Evolutionary conservation across 2,329 filamentous ascomycete genomes (phyloP).

Genomic region (Colletotrichum euphorbiae): DNA sequence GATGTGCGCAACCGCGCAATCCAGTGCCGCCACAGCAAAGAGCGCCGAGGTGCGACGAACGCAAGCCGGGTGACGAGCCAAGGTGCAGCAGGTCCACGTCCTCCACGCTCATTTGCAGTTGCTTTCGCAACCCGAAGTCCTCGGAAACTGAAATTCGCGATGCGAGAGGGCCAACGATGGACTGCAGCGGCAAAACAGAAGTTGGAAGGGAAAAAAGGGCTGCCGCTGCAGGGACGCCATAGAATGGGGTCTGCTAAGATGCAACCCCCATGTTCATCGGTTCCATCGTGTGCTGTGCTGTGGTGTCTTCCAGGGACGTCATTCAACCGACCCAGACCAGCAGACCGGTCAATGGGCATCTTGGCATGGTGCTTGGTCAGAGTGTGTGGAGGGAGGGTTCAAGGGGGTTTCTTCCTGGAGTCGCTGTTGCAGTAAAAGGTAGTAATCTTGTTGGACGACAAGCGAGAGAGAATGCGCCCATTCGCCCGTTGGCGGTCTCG

Average conservation of each 20-base stretch:
- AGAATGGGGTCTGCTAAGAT: neutral
- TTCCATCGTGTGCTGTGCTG: neutral
- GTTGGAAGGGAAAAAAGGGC: neutral
- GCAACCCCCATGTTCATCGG: slow-evolving; percentile 13
- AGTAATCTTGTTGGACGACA: slow-evolving; percentile 3
- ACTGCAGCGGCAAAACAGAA: slow-evolving; percentile 3
- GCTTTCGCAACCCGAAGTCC: neutral
- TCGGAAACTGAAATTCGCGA: neutral
- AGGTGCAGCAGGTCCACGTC: slow-evolving; percentile 24
- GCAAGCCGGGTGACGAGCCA: slow-evolving; percentile 38
- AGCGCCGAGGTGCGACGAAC: slow-evolving; percentile 28
- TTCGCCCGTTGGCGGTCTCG: slow-evolving; percentile 20
- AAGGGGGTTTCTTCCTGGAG: neutral
- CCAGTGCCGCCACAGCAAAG: slow-evolving; percentile 26
- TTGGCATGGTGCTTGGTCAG: slow-evolving; percentile 21
- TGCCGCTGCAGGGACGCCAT: slow-evolving; percentile 3
- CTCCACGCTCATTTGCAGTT: slow-evolving; percentile 3
- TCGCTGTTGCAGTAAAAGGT: neutral
- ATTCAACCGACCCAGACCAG: slow-evolving; percentile 26
- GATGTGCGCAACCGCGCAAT: slow-evolving; percentile 34
- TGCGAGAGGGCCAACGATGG: slow-evolving; percentile 7
- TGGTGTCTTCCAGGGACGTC: slow-evolving; percentile 22
- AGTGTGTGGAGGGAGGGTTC: neutral
- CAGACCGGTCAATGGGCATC: slow-evolving; percentile 5
- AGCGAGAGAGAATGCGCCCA: slow-evolving; percentile 26